Conservation (phyloP, 345 rosid genomes). For the Aethionema arabicum region DNA sequence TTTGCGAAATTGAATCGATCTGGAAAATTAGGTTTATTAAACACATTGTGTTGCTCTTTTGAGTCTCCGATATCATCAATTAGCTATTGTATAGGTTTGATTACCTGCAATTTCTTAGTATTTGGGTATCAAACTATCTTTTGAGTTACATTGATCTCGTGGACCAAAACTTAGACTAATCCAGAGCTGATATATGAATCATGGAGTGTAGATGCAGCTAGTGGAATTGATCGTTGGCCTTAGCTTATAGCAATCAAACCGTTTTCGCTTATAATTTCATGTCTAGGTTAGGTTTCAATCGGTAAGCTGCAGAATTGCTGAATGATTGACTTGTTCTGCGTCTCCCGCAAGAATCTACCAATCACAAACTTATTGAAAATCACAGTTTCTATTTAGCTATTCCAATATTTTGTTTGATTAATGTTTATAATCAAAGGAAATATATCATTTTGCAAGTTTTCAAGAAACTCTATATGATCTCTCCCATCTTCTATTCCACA, state of each 20-base stretch:
- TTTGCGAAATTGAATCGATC: conserved; percentile 7
- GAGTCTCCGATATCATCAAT: conserved; percentile 1
- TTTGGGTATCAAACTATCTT: neutral
- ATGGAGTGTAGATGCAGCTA: neutral
- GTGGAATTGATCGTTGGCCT: neutral
- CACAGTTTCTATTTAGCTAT: too few species aligned
- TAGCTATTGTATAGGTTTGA: too few species aligned
- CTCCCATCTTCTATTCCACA: too few species aligned
- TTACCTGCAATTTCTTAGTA: neutral
- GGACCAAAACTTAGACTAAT: neutral
- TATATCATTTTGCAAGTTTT: too few species aligned
- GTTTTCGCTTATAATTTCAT: neutral
- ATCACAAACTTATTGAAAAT: too few species aligned
- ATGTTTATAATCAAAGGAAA: too few species aligned
- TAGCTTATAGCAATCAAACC: neutral
- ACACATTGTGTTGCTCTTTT: neutral
- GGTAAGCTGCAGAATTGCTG: too few species aligned
- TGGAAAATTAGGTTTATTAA: neutral
- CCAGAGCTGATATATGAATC: conserved; percentile 4
- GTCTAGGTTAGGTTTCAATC: neutral
- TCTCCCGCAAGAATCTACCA: too few species aligned
- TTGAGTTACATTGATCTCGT: too few species aligned
- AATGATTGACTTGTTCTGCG: too few species aligned
- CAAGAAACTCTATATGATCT: too few species aligned
- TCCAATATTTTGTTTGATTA: too few species aligned